Evolutionary conservation across 139 green algal species (phyloP).

Genomic region (Nannochloris sp.): DNA sequence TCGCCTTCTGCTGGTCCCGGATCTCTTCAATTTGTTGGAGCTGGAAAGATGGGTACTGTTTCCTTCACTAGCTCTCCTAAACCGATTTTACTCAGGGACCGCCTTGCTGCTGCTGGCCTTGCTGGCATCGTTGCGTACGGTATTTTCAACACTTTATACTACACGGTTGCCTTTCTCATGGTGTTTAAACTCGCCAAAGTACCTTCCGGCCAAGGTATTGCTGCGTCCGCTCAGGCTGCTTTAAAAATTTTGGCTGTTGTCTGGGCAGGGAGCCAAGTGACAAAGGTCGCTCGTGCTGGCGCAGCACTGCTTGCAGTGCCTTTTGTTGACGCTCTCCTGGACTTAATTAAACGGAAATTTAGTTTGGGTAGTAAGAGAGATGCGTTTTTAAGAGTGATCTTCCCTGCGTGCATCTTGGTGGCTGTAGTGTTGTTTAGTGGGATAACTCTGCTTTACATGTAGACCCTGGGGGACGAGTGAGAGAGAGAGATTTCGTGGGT

Average conservation of each 20-base stretch:
- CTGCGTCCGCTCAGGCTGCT: conserved; percentile 7
- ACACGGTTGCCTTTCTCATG: conserved; percentile 17
- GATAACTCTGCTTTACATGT: background rate
- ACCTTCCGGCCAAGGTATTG: conserved; percentile 5
- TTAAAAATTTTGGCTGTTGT: conserved; percentile 40
- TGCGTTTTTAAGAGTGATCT: conserved; percentile 9
- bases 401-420: conserved; percentile 4
- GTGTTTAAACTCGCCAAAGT: background rate
- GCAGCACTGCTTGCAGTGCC: conserved; percentile 8
- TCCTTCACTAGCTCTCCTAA: background rate
- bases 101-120: conserved; percentile 26
- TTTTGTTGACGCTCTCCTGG: conserved; percentile 9
- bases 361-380: background rate
- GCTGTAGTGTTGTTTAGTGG: conserved; percentile 1
- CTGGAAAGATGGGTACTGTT: background rate
- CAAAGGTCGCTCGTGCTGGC: conserved; percentile 31
- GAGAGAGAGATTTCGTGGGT: no score
- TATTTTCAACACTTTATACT: conserved; percentile 60
- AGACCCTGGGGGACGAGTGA: no score
- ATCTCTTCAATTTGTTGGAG: background rate
- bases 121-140: conserved; percentile 51
- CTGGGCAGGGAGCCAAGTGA: conserved; percentile 62
- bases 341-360: background rate
- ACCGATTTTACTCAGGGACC: no score
- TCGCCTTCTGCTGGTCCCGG: background rate